Evolutionary conservation across 148 eudicot genomes (phyloP).

Genomic region (Selenicereus undatus): DNA sequence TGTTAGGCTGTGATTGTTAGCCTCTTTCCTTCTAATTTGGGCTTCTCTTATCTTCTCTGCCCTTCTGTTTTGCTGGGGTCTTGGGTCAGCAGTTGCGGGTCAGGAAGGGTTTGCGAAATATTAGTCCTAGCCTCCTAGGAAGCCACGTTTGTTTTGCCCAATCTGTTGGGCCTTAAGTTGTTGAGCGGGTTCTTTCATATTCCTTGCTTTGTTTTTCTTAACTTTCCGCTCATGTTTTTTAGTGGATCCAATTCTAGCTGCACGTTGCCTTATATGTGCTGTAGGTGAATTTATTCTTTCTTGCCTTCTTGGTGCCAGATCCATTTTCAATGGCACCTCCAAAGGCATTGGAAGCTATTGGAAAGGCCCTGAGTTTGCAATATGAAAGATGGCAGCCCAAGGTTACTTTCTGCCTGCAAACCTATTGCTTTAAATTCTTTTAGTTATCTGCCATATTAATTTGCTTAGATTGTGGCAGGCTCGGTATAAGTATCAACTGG

Average conservation of each 20-base stretch:
- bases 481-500: conserved; percentile 69
- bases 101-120: neutral
- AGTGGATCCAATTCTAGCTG: neutral
- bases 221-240: neutral
- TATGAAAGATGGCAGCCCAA: conserved; percentile 97
- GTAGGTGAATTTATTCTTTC: neutral
- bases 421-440: neutral
- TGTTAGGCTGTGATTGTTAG: too few species aligned
- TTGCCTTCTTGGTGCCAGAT: conserved; percentile 40
- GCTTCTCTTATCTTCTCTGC: neutral
- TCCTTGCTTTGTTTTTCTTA: neutral
- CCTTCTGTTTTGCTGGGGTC: too few species aligned
- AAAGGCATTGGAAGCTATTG: conserved; percentile 90
- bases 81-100: too few species aligned
- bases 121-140: neutral
- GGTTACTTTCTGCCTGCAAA: conserved; percentile 32
- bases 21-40: neutral
- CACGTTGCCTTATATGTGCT: conserved; percentile 1
- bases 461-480: conserved; percentile 49
- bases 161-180: neutral
- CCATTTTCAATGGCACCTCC: conserved; percentile 95
- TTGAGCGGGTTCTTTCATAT: neutral
- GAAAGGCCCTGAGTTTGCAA: conserved; percentile 73
- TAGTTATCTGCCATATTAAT: neutral
- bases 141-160: neutral